Evolutionary conservation across 2,329 filamentous ascomycete species (phyloP), one percentile per base, ranked within the genome.

Genomic region (Colletotrichum sidae): DNA sequence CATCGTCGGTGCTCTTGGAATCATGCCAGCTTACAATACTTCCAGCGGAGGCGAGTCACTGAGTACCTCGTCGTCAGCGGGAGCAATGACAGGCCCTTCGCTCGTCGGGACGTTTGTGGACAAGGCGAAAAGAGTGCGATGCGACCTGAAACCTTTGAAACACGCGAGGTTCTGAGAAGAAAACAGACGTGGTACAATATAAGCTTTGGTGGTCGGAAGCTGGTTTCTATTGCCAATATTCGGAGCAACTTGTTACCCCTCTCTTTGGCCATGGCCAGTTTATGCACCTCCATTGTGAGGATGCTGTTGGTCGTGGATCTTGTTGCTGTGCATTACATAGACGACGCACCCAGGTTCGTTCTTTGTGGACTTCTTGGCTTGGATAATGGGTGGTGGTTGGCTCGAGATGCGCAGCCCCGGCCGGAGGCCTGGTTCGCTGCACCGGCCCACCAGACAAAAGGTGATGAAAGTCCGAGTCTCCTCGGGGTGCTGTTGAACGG

Each of bases 261-360:
- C 60, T 60, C 41, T 17, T 47, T 42, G 49, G 37, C 42, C 10
- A 25, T 38, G 17, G 38, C 33, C 8, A 25, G 50, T 7, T 39
- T 35, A 42, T 59, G 60, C 55, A 54, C 8, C 37, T 39, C 50
- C 42, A 25, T n/a, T 6, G 25, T 13, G 50, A 33, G 34, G 60
- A 34, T 25, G 15, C 8, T 17, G 49, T 56, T 15, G 49, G 25
- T 17, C 37, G 33, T 42, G 37, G 46, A 8, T 25, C 4, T 25
- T 25, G 25, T 25, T 25, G 25, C 25, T 25, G 34, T 17, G 5
- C 8, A 15, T n/a, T 49, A 33, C 6, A 15, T 46, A 25, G 25
- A 25, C 25, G 25, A 25, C 25, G 25, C 25, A 25, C 4, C 3
- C 25, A 5, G 25, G 25, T 25, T 25, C 25, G 4, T 25, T 5